These are phyloP conservation scores for Cocos nucifera DNA, from an alignment of 176 grass and related monocot species.

Conservation along the genomic window DNA sequence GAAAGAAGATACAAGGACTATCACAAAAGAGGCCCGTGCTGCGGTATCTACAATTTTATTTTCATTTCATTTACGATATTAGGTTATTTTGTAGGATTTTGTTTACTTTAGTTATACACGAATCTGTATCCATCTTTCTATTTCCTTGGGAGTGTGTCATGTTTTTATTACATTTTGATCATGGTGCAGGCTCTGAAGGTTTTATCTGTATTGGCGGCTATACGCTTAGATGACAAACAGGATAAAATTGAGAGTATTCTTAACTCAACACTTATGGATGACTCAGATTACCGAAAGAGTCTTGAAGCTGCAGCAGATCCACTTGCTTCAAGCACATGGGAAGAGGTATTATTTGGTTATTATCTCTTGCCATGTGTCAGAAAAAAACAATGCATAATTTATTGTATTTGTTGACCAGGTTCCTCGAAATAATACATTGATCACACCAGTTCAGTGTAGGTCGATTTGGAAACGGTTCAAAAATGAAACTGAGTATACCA, in stretches of 20 bases:
- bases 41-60: constrained; percentile 30
- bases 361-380: background rate
- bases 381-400: too few relatives aligned
- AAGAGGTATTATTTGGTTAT: constrained; percentile 44
- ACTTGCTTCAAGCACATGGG: constrained; percentile 72
- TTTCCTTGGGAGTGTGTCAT: too few relatives aligned
- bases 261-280: constrained; percentile 45
- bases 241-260: constrained; percentile 63
- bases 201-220: constrained; percentile 52
- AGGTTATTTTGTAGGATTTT: background rate
- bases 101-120: background rate
- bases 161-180: too few relatives aligned
- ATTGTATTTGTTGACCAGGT: constrained; percentile 26
- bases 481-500: constrained; percentile 58
- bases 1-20: constrained; percentile 58
- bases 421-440: constrained; percentile 48
- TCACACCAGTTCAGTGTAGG: constrained; percentile 75
- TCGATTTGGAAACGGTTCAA: constrained; percentile 76
- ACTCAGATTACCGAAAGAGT: constrained; percentile 28
- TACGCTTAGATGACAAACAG: constrained; percentile 57
- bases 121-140: too few relatives aligned
- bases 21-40: constrained; percentile 70
- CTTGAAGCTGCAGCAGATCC: constrained; percentile 28
- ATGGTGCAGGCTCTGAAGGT: constrained; percentile 71
- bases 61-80: background rate